Evolutionary conservation across 176 grass and related monocot genomes (phyloP).

Genomic region (Melocanna baccifera): DNA sequence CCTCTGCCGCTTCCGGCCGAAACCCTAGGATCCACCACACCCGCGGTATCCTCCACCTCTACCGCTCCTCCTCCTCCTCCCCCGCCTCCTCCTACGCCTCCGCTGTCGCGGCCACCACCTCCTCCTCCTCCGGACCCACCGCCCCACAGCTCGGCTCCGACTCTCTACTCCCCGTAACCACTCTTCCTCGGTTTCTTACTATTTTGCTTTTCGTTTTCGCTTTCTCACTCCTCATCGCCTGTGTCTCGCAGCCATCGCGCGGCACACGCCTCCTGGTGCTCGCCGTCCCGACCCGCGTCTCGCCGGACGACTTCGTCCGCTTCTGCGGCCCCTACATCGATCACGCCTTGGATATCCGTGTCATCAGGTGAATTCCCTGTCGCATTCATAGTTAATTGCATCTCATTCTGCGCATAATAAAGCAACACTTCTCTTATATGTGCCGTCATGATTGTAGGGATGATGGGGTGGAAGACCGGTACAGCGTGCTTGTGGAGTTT

Average conservation of each 20-base stretch:
- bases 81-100: constrained; percentile 46
- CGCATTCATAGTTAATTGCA: not conserved
- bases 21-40: constrained; percentile 65
- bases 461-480: constrained; percentile 80
- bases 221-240: not conserved
- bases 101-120: constrained; percentile 41
- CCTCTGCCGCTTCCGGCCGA: constrained; percentile 8
- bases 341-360: constrained; percentile 43
- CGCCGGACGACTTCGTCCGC: constrained; percentile 77
- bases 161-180: constrained; percentile 58
- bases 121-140: constrained; percentile 34
- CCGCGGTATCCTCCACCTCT: constrained; percentile 75
- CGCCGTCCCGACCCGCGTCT: constrained; percentile 60
- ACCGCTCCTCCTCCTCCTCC: constrained; percentile 44
- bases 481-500: constrained; percentile 88
- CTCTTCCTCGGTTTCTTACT: not conserved
- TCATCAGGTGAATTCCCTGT: constrained; percentile 57
- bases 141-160: constrained; percentile 28
- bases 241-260: constrained; percentile 37
- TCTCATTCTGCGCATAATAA: not conserved
- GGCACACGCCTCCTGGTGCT: constrained; percentile 70
- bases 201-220: not conserved
- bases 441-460: not conserved
- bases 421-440: not conserved
- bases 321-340: constrained; percentile 79